phyloP scores from a whole-genome alignment of 148 eudicot genomes.

The Chenopodium suecicum region DNA sequence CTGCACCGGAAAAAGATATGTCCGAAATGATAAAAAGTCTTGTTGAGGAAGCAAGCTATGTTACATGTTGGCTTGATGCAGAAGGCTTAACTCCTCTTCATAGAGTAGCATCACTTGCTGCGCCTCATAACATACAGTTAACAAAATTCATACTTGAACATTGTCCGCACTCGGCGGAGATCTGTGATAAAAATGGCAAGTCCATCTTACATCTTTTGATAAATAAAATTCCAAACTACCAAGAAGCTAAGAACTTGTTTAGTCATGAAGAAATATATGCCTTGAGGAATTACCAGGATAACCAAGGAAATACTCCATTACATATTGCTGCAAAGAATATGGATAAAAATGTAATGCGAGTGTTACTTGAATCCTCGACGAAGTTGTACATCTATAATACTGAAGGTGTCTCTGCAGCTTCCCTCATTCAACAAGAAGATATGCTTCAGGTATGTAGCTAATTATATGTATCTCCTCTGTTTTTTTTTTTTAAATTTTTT shows the following conservation, averaged over 20 bases:
- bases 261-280: background rate
- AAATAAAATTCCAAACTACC: background rate
- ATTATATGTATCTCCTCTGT: no score
- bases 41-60: background rate
- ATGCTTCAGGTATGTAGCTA: background rate
- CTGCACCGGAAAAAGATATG: no score
- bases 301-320: constrained; percentile 14
- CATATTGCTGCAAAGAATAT: constrained; percentile 2
- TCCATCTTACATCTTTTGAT: constrained; percentile 15
- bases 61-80: background rate
- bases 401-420: background rate
- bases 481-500: no score
- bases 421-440: background rate
- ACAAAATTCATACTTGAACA: background rate
- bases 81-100: constrained; percentile 18
- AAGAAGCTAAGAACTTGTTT: constrained; percentile 1
- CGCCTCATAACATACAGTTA: background rate
- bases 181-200: background rate
- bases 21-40: no score
- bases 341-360: constrained; percentile 3
- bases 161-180: background rate
- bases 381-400: background rate
- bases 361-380: background rate
- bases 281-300: background rate
- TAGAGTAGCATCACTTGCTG: background rate